phyloP scores from a whole-genome alignment of 192 early-diverging fungal species.

The Coemansia furcata region DNA sequence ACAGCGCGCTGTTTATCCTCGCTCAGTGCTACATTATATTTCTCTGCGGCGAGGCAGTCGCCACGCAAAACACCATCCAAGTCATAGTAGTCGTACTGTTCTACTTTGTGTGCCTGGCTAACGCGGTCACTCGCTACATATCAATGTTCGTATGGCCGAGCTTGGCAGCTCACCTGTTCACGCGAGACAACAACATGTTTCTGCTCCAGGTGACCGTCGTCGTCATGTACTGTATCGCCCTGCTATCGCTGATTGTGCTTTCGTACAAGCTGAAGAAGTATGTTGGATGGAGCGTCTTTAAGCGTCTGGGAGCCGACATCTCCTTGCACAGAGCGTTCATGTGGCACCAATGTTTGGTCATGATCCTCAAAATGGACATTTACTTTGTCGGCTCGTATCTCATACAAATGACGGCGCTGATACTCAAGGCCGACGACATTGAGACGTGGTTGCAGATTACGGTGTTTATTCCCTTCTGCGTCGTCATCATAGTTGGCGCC shows the following conservation, averaged over 20 bases:
- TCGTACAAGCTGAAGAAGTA: slow-evolving; percentile 53
- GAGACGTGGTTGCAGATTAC: slow-evolving; percentile 51
- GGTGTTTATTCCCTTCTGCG: slow-evolving; percentile 37
- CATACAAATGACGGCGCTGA: slow-evolving; percentile 57
- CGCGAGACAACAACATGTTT: slow-evolving; percentile 36
- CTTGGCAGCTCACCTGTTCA: slow-evolving; percentile 38
- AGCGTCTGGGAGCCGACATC: slow-evolving; percentile 52
- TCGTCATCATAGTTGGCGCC: slow-evolving; percentile 25
- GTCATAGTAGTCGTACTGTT: slow-evolving; percentile 43
- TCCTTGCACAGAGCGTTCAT: slow-evolving; percentile 47
- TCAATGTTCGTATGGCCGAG: slow-evolving; percentile 36
- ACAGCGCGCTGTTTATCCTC: slow-evolving; percentile 47
- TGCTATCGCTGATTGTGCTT: slow-evolving; percentile 28
- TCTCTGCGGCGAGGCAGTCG: slow-evolving; percentile 40
- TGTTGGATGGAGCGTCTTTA: slow-evolving; percentile 51
- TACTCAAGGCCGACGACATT: slow-evolving; percentile 46
- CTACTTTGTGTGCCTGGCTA: slow-evolving; percentile 38
- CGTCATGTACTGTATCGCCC: slow-evolving; percentile 19
- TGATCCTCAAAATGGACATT: slow-evolving; percentile 47
- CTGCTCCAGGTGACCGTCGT: slow-evolving; percentile 40
- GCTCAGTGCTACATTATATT: slow-evolving; percentile 46
- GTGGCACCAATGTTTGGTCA: slow-evolving; percentile 41
- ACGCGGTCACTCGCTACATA: slow-evolving; percentile 27
- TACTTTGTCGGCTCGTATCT: slow-evolving; percentile 50
- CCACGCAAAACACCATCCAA: slow-evolving; percentile 45